Percentiles rank a stretch among this genome's conserved stretches.
phyloP scores from a whole-genome alignment of 2,329 filamentous ascomycete species.

The Acephala macrosclerotiorum region DNA sequence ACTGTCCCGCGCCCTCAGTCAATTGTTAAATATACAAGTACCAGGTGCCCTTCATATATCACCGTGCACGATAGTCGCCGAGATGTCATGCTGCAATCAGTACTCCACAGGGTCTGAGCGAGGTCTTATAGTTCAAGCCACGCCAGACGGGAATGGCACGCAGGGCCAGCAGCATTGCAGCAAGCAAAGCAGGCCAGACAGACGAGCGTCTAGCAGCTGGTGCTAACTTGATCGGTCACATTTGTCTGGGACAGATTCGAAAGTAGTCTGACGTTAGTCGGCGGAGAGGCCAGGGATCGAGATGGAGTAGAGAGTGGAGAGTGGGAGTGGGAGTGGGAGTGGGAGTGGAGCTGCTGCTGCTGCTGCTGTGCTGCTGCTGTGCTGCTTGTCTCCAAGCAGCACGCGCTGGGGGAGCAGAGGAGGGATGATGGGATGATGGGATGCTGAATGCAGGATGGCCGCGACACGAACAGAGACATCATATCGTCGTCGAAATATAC shows the following conservation, averaged over 20 bases:
- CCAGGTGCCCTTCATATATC: slow-evolving; percentile 31
- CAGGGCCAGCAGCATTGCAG: slow-evolving; percentile 20
- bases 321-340: too few relatives aligned
- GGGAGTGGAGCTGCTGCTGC: too few relatives aligned
- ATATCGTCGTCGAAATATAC: slow-evolving; percentile 2
- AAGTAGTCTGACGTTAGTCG: slow-evolving; percentile 37
- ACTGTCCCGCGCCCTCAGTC: slow-evolving; percentile 31
- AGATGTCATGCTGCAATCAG: slow-evolving; percentile 37
- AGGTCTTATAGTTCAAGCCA: slow-evolving; percentile 39
- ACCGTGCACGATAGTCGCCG: slow-evolving; percentile 37
- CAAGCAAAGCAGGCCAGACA: slow-evolving; percentile 18
- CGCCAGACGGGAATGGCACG: slow-evolving; percentile 23
- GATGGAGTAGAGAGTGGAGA: slow-evolving; percentile 24
- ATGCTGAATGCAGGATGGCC: background rate
- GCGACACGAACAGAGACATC: background rate
- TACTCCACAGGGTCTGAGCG: slow-evolving; percentile 34
- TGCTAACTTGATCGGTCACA: slow-evolving; percentile 41
- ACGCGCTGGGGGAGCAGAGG: slow-evolving; percentile 21
- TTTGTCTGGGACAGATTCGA: slow-evolving; percentile 30
- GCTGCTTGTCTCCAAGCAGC: slow-evolving; percentile 31
- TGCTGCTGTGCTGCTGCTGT: too few relatives aligned
- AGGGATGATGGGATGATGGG: slow-evolving; percentile 21
- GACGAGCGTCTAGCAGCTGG: slow-evolving; percentile 34
- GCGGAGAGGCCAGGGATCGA: slow-evolving; percentile 35
- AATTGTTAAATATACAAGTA: slow-evolving; percentile 40